Evolutionary conservation across 352 stramenopile species (phyloP).

Genomic region (Phytophthora hybrid): DNA sequence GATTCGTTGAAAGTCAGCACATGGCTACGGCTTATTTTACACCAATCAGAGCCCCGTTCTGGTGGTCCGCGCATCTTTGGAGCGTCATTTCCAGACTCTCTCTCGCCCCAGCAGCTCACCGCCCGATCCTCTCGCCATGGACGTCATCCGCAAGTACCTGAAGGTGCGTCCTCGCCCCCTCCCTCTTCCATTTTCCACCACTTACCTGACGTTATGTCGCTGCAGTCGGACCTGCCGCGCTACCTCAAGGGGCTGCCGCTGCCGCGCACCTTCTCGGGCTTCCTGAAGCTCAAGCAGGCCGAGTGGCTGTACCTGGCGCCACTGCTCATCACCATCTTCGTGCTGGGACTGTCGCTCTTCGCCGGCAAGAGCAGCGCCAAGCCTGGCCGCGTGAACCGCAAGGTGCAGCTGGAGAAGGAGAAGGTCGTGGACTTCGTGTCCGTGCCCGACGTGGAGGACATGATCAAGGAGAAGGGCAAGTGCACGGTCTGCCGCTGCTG

Average conservation of each 20-base stretch:
- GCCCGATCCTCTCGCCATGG: constrained; percentile 47
- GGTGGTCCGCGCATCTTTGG: constrained; percentile 34
- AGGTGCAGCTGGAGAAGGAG: constrained; percentile 79
- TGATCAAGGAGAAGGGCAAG: constrained; percentile 84
- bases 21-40: neutral
- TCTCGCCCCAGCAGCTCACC: neutral
- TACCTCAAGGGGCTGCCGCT: constrained; percentile 88
- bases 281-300: constrained; percentile 87
- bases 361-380: constrained; percentile 62
- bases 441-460: constrained; percentile 80
- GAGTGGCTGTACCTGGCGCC: constrained; percentile 88
- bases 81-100: constrained; percentile 35
- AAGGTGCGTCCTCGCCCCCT: constrained; percentile 52
- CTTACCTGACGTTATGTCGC: neutral
- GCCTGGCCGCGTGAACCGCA: constrained; percentile 72
- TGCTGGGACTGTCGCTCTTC: constrained; percentile 80
- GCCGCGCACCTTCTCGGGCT: constrained; percentile 82
- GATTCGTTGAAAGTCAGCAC: neutral
- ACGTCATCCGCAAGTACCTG: constrained; percentile 83
- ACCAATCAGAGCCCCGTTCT: constrained; percentile 6
- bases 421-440: constrained; percentile 81
- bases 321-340: constrained; percentile 78
- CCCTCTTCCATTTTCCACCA: neutral
- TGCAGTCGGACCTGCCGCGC: constrained; percentile 72
- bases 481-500: constrained; percentile 87